phyloP scores from a whole-genome alignment of 2,329 filamentous ascomycete species.

The Pyrenochaeta sp. region DNA sequence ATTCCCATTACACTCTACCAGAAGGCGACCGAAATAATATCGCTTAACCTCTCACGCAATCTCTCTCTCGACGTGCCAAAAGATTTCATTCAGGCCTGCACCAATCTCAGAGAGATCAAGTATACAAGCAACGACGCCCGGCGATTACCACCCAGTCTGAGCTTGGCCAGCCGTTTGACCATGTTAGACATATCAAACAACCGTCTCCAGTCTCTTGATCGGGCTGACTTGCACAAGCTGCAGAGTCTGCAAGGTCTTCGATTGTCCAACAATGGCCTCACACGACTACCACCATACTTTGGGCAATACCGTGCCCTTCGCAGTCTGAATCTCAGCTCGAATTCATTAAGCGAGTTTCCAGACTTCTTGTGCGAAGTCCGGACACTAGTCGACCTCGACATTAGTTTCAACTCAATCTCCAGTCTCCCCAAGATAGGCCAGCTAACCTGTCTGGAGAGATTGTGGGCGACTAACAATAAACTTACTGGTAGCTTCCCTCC shows the following conservation, averaged over 20 bases:
- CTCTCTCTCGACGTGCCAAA: conserved; percentile 90
- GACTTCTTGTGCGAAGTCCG: conserved; percentile 82
- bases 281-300: conserved; percentile 81
- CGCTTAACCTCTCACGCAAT: conserved; percentile 91
- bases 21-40: conserved; percentile 90
- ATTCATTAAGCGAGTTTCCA: conserved; percentile 86
- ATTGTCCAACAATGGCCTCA: conserved; percentile 90
- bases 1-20: conserved; percentile 95
- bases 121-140: conserved; percentile 94
- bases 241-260: conserved; percentile 85
- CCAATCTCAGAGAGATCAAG: conserved; percentile 91
- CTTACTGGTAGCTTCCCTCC: conserved; percentile 77
- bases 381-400: conserved; percentile 88
- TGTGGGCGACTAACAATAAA: conserved; percentile 96
- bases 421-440: conserved; percentile 81
- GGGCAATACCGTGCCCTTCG: conserved; percentile 79
- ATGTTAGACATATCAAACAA: conserved; percentile 97
- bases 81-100: conserved; percentile 95
- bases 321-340: conserved; percentile 91
- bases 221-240: conserved; percentile 80
- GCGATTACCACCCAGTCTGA: conserved; percentile 83
- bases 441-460: conserved; percentile 80
- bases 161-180: conserved; percentile 80
- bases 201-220: conserved; percentile 83
- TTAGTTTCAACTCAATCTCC: conserved; percentile 94